These are phyloP conservation scores for Fusarium fujikuroi DNA, from an alignment of 2,329 filamentous ascomycete genomes.

Conservation along the genomic window DNA sequence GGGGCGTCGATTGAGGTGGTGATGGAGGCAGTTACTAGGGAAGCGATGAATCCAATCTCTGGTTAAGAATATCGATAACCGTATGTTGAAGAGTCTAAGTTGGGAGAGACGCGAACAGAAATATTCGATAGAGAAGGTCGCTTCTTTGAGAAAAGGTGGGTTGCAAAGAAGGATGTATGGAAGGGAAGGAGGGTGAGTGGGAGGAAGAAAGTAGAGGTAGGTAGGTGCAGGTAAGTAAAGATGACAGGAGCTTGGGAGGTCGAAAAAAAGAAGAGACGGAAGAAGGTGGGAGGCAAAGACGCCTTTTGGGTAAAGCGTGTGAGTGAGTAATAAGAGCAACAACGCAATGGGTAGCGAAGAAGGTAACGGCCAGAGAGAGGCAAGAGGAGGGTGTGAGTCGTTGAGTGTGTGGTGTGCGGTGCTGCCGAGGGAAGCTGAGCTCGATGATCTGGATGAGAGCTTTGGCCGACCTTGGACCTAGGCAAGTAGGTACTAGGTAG, in stretches of 20 bases:
- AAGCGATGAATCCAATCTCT: conserved; percentile 12
- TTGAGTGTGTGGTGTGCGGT: conserved; percentile 39
- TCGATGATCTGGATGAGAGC: conserved; percentile 28
- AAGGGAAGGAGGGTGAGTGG: conserved; percentile 25
- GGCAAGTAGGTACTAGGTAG: not conserved
- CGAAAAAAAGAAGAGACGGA: conserved; percentile 36
- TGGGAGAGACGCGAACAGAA: conserved; percentile 18
- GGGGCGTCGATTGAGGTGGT: conserved; percentile 28
- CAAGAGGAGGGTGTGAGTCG: conserved; percentile 41
- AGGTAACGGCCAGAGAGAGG: conserved; percentile 31
- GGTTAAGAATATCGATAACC: not conserved
- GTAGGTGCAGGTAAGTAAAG: conserved; percentile 30
- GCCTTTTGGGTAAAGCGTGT: conserved; percentile 43
- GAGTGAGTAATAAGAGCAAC: conserved; percentile 41
- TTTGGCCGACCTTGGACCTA: conserved; percentile 19
- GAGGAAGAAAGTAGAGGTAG: conserved; percentile 22
- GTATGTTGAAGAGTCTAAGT: conserved; percentile 14
- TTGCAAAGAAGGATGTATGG: conserved; percentile 30
- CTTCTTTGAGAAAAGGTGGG: conserved; percentile 25
- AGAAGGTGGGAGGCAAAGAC: conserved; percentile 46
- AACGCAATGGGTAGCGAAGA: conserved; percentile 27
- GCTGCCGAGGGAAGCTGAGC: conserved; percentile 39
- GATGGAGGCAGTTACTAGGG: conserved; percentile 4
- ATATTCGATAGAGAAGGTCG: conserved; percentile 15
- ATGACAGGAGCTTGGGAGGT: conserved; percentile 36